Conservation (phyloP, 805 yeast genomes). For the Candida coleopterorum region DNA sequence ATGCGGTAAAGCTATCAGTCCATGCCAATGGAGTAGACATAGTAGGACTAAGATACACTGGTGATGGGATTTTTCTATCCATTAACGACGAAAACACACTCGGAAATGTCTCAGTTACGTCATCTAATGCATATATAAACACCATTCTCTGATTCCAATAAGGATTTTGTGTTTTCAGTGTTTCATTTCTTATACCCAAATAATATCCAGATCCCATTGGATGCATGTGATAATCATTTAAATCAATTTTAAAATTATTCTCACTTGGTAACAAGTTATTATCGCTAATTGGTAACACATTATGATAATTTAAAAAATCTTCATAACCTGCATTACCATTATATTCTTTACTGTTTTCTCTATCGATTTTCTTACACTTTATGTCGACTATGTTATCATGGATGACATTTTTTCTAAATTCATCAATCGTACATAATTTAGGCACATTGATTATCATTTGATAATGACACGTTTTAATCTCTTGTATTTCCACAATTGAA, state of each 20-base stretch:
- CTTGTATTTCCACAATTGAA: conserved; percentile 40
- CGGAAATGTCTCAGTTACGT: conserved; percentile 16
- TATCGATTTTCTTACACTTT: conserved; percentile 20
- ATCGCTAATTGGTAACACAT: conserved; percentile 5
- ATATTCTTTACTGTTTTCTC: neutral
- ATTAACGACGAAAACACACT: conserved; percentile 17
- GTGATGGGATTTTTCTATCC: conserved; percentile 24
- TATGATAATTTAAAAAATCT: conserved; percentile 13
- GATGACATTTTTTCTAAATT: conserved; percentile 22
- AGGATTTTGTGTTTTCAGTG: conserved; percentile 10
- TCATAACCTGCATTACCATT: conserved; percentile 3
- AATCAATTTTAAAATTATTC: conserved; percentile 19
- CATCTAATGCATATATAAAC: conserved; percentile 18
- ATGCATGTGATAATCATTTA: conserved; percentile 20
- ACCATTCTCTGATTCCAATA: conserved; percentile 21
- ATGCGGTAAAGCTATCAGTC: conserved; percentile 28
- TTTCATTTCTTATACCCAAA: conserved; percentile 17
- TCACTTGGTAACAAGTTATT: conserved; percentile 20
- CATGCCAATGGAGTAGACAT: conserved; percentile 15
- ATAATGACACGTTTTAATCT: conserved; percentile 55
- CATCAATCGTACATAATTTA: conserved; percentile 40
- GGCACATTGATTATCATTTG: conserved; percentile 48
- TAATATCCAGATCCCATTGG: conserved; percentile 32
- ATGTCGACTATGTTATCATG: conserved; percentile 24
- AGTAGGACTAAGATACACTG: conserved; percentile 11